Evolutionary conservation across 352 stramenopile genomes (phyloP), one percentile per base, ranked within the genome.

Genomic region (Phytophthora pistaciae): DNA sequence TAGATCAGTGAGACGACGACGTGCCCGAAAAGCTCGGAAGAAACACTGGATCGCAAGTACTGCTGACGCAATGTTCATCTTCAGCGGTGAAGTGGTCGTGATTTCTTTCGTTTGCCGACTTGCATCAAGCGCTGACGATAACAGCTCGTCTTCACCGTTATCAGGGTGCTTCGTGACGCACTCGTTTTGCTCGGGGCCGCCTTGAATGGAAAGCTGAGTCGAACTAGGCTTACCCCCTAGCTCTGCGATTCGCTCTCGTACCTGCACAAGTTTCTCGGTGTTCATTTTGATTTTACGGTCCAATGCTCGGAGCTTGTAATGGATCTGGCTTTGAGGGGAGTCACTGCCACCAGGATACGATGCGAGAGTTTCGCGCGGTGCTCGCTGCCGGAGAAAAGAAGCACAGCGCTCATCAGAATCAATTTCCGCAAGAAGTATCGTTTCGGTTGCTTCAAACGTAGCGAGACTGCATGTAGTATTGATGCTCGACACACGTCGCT

Each of bases 361-460:
- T 5, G 27, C 5, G 10, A 66, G 42, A 18, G 38, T 48, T 53
- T 53, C 38, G 8, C 57, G 56, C 58, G 62, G 42, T 16, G 23
- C 40, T 73, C 62, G 60, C 9, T 79, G 68, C 6, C 59, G 53
- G 49, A 87, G 79, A 25, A 81, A 73, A 16, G 27, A 64, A 27
- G 71, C 67, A 55, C 76, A 87, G 3, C 60, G 56, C 46, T 82
- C 68, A 33, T 87, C 79, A 1, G 76, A 72, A 2, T 79, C 79
- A 29, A 87, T 80, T 55, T 84, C 79, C 9, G 78, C 76, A 3
- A 66, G 46, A 29, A 87, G 54, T 36, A 87, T 81, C 44, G 76
- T 83, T 31, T 75, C 64, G 7, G 56, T 78, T 14, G 66, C 68
- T 65, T 83, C 46, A 64, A 84, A 83, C 13, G 74, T 64, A 10